Base-by-base conservation (phyloP, 176 grass and related monocot species). In the Ensete glaucum region DNA sequence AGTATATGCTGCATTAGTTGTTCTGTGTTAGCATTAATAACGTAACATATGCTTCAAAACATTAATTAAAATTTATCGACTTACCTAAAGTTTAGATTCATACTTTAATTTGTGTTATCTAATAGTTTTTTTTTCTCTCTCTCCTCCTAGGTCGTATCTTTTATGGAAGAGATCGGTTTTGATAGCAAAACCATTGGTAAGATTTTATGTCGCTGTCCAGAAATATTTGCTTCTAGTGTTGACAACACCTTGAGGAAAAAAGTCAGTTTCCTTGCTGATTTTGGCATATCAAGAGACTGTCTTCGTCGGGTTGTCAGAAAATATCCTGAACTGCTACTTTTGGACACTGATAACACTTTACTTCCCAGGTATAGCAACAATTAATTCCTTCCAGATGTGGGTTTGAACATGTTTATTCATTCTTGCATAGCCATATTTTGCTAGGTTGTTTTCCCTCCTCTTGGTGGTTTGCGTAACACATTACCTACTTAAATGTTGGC, bases 311-410 rank as follows among this genome's bases (percentile, higher is more conserved):
- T 92, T 62, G 82, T 97, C 79, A 90, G 63, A 81, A 97, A 97
- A 77, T 97, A 90, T 81, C 90, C 88, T 2, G 93, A 97, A 67
- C n/a, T 93, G 72, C 75, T 97, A 59, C 72, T 97, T 75, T 88
- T 93, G 77, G 93, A 97, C 72, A 87, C 82, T 23, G 77, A 87
- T 80, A 58, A 6, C 72, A 90, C 81, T 72, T 26, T 97, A 64
- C 81, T 93, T 9, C 83, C 90, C 59, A 97, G 90, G 93, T 97
- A 90, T 74, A 68, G 8, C 13, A 16, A 69, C 17, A 77, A 84
- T 53, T 65, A 50, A 7, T 7, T n/a, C 43, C 9, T 19, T 14
- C 3, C 15, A 19, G 16, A 19, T 50, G 6, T 5, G 12, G 66
- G 9, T 70, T 48, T 8, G 9, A 11, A 8, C 11, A 25, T 70